A percentile compares a stretch with the other conserved stretches of the same genome.
Conservation (phyloP, 2,329 filamentous ascomycete genomes). For the Trichoderma sp. region DNA sequence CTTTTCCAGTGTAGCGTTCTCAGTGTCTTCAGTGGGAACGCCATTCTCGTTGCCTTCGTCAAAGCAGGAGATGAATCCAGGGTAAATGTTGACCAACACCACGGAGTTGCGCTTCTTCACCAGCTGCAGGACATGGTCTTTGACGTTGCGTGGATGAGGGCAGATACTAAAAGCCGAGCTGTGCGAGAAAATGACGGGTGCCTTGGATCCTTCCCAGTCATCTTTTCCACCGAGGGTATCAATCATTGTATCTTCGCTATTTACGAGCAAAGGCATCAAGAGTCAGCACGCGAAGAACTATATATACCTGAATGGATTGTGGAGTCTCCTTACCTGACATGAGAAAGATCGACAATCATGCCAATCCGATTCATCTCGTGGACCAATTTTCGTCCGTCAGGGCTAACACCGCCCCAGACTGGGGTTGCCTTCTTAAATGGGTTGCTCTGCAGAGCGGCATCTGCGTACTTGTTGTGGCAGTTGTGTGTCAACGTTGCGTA, state of each 20-base stretch:
- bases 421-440: constrained; percentile 58
- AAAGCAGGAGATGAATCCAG: constrained; percentile 79
- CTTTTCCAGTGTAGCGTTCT: constrained; percentile 73
- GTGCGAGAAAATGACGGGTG: constrained; percentile 88
- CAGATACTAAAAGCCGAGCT: constrained; percentile 81
- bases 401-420: constrained; percentile 73
- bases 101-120: constrained; percentile 74
- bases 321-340: constrained; percentile 52
- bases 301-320: neutral
- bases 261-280: neutral
- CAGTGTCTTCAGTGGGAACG: constrained; percentile 68
- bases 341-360: constrained; percentile 89
- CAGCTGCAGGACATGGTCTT: constrained; percentile 77
- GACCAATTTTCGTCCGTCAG: constrained; percentile 69
- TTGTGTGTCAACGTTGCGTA: constrained; percentile 93
- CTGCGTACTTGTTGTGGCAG: constrained; percentile 88
- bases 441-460: constrained; percentile 71
- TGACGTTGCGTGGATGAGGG: constrained; percentile 88
- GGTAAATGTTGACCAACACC: constrained; percentile 90
- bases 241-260: constrained; percentile 77
- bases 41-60: constrained; percentile 62
- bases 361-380: constrained; percentile 92
- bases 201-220: constrained; percentile 71
- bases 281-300: neutral
- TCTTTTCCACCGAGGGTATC: constrained; percentile 72